These are phyloP conservation scores for Sarocladium oryzae DNA, from an alignment of 2,329 filamentous ascomycete genomes.

Conservation along the genomic window DNA sequence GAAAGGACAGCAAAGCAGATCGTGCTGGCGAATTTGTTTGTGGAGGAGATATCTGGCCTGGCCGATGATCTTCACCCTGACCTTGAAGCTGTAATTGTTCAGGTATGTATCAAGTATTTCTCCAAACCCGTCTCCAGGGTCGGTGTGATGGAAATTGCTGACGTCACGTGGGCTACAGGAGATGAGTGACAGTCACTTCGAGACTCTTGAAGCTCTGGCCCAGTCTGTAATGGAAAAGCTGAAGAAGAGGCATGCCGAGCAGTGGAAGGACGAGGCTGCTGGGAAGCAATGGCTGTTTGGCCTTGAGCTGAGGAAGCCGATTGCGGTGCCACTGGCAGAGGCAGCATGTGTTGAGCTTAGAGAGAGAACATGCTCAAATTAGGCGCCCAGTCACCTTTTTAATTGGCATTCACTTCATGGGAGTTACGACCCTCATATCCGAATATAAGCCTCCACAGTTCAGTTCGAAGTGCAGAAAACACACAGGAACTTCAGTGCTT, in stretches of 20 bases:
- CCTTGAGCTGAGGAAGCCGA: slow-evolving; percentile 63
- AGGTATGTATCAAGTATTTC: too few species aligned
- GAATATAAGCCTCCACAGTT: too few species aligned
- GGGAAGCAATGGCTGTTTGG: slow-evolving; percentile 41
- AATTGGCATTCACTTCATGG: too few species aligned
- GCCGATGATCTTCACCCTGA: slow-evolving; percentile 43
- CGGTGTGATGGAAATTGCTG: slow-evolving; percentile 17
- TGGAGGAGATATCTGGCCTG: slow-evolving; percentile 43
- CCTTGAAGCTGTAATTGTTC: slow-evolving; percentile 54
- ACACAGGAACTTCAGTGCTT: too few species aligned
- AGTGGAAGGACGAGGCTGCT: not conserved
- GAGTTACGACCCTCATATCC: too few species aligned
- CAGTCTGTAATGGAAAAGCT: slow-evolving; percentile 39
- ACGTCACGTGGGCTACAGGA: slow-evolving; percentile 27
- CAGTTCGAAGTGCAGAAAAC: too few species aligned
- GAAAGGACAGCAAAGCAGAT: slow-evolving; percentile 63
- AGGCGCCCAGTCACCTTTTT: too few species aligned
- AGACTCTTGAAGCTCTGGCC: slow-evolving; percentile 58
- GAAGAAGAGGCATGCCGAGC: slow-evolving; percentile 14
- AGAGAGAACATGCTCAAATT: not conserved
- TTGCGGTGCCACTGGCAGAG: slow-evolving; percentile 66
- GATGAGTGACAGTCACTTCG: slow-evolving; percentile 50
- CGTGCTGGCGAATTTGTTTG: slow-evolving; percentile 54
- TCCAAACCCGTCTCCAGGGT: too few species aligned
- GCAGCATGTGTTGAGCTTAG: slow-evolving; percentile 57